phyloP scores from a whole-genome alignment of 2,329 filamentous ascomycete species.

The Lasiodiplodia hormozganensis region DNA sequence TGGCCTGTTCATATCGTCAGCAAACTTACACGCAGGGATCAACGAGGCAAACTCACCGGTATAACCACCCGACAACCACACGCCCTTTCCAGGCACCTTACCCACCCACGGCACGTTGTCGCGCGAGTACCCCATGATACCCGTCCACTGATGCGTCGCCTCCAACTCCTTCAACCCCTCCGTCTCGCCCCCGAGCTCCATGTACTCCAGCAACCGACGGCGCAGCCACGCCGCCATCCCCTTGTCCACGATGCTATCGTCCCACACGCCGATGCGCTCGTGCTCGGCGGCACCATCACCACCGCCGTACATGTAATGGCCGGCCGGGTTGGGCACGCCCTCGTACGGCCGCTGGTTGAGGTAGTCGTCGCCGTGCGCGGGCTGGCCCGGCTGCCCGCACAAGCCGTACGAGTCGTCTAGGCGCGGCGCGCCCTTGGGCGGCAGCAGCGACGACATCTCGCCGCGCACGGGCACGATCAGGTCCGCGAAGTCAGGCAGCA shows the following conservation, averaged over 20 bases:
- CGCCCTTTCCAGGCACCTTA: slow-evolving; percentile 64
- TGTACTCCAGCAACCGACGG: slow-evolving; percentile 46
- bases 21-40: not conserved
- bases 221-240: slow-evolving; percentile 64
- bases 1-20: slow-evolving; percentile 51
- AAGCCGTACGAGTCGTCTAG: slow-evolving; percentile 71
- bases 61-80: slow-evolving; percentile 72
- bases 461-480: slow-evolving; percentile 80
- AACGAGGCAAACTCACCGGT: slow-evolving; percentile 54
- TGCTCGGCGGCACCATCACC: slow-evolving; percentile 62
- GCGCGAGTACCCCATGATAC: slow-evolving; percentile 78
- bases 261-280: slow-evolving; percentile 63
- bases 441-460: slow-evolving; percentile 71
- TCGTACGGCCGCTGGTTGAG: slow-evolving; percentile 70
- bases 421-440: slow-evolving; percentile 54
- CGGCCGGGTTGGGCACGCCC: slow-evolving; percentile 49
- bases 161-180: slow-evolving; percentile 52
- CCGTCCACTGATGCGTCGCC: slow-evolving; percentile 69
- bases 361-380: slow-evolving; percentile 69
- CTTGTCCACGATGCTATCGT: slow-evolving; percentile 65
- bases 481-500: slow-evolving; percentile 72
- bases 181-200: slow-evolving; percentile 45
- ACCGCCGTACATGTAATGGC: slow-evolving; percentile 72
- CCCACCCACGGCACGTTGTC: slow-evolving; percentile 77
- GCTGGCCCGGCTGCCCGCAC: slow-evolving; percentile 57